Evolutionary conservation across 768 basidiomycete genomes (phyloP), one percentile per base, ranked within the genome.

Genomic region (Cystofilobasidium macerans): DNA sequence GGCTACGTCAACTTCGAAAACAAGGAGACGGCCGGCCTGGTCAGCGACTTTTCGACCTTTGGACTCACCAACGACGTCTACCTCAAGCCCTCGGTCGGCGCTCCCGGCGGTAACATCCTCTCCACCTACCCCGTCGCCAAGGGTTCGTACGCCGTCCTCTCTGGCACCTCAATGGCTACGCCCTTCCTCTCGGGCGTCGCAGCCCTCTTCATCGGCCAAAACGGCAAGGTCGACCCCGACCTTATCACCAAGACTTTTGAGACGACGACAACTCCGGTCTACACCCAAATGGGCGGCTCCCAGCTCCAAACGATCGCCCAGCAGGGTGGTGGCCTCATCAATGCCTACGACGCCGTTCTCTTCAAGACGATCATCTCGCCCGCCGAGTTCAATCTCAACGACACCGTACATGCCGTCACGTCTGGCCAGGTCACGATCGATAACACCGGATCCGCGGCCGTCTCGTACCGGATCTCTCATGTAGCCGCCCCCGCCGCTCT

Each of bases 311-410:
- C 72, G 35, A 70, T 73, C 42, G 74, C 74, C 53, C 67, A 68
- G 16, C 71, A 71, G 45, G 76, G 76, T 32, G 68, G 72, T 1
- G 76, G 76, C 30, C 51, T 68, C 22, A 76, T 86, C 62, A 77
- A 86, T 65, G 82, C 82, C 16, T 83, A 80, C 72, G 78, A 81
- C 62, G 84, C 85, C 0, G 77, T 86, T 54, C 78, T 81, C 60
- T 60, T 51, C 57, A 80, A 78, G 0, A 81, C 83, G 5, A 71
- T 81, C 43, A 74, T 86, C 32, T 79, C 80, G 6, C 84, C 83
- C 7, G 78, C 80, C 18, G 81, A 85, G 71, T 76, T 86, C n/a
- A 69, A 82, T 42, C 74, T 85, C 45, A 86, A 87, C 69, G 85
- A 86, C 72, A 86, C 85, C 4, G 79, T 81, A 11, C 77, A 84